These are phyloP conservation scores for Chrysopogon serrulatus DNA, from an alignment of 176 grass and related monocot species.

Conservation along the genomic window DNA sequence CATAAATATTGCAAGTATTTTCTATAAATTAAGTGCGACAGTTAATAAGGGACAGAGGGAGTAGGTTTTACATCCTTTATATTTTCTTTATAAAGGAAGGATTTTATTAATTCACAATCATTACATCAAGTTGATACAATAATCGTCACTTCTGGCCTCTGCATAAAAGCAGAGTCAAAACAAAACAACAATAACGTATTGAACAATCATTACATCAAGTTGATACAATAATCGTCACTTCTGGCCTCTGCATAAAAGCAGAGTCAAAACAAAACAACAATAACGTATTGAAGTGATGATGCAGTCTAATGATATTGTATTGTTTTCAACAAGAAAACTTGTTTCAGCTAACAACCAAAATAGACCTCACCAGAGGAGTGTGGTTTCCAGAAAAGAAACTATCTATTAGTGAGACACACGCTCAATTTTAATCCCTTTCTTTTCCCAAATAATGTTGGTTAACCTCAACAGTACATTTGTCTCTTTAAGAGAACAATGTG, in stretches of 20 bases:
- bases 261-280: not conserved
- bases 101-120: not conserved
- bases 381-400: not conserved
- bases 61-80: not conserved
- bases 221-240: not conserved
- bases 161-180: not conserved
- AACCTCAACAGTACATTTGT: not conserved
- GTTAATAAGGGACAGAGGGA: too few relatives aligned
- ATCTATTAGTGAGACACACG: not conserved
- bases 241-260: not conserved
- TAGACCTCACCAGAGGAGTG: not conserved
- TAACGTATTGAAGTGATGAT: not conserved
- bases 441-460: not conserved
- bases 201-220: not conserved
- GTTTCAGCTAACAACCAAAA: not conserved
- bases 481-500: not conserved
- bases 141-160: not conserved
- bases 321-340: not conserved
- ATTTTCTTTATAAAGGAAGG: not conserved
- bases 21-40: too few relatives aligned
- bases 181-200: not conserved
- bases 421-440: not conserved
- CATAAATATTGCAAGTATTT: too few relatives aligned
- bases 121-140: not conserved
- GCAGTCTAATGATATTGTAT: not conserved